phyloP scores from a whole-genome alignment of 2,329 filamentous ascomycete genomes.

The Cladobotryum mycophilum region DNA sequence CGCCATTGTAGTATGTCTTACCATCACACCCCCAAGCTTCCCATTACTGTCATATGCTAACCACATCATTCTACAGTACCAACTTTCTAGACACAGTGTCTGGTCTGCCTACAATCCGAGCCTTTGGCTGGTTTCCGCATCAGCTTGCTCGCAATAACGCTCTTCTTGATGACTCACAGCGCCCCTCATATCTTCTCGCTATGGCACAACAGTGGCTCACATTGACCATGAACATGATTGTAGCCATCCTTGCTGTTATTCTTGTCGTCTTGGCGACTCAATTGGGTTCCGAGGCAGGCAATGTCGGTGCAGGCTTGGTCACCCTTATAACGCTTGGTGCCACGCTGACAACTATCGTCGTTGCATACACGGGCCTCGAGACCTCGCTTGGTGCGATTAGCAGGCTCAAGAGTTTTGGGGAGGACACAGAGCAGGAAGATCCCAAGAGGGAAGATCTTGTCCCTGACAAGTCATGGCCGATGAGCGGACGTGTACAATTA shows the following conservation, averaged over 20 bases:
- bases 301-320: background rate
- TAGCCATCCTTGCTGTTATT: slow-evolving; percentile 4
- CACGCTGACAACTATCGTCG: background rate
- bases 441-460: background rate
- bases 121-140: slow-evolving; percentile 10
- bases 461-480: slow-evolving; percentile 20
- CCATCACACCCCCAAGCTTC: too few species aligned
- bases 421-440: slow-evolving; percentile 6
- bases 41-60: too few species aligned
- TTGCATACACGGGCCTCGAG: slow-evolving; percentile 8
- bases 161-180: slow-evolving; percentile 11
- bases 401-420: slow-evolving; percentile 17
- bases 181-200: slow-evolving; percentile 9
- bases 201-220: slow-evolving; percentile 13
- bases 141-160: slow-evolving; percentile 1
- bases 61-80: background rate
- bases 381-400: slow-evolving; percentile 11
- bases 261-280: slow-evolving; percentile 3
- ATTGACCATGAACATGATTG: slow-evolving; percentile 9
- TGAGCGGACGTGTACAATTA: slow-evolving; percentile 20
- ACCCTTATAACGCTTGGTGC: background rate
- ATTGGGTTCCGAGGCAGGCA: background rate
- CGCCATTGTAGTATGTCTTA: slow-evolving; percentile 29
- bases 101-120: slow-evolving; percentile 10
- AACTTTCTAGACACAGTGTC: slow-evolving; percentile 11